These are phyloP conservation scores for Nakazawaea populi DNA, from an alignment of 805 yeast species.

Conservation along the genomic window DNA sequence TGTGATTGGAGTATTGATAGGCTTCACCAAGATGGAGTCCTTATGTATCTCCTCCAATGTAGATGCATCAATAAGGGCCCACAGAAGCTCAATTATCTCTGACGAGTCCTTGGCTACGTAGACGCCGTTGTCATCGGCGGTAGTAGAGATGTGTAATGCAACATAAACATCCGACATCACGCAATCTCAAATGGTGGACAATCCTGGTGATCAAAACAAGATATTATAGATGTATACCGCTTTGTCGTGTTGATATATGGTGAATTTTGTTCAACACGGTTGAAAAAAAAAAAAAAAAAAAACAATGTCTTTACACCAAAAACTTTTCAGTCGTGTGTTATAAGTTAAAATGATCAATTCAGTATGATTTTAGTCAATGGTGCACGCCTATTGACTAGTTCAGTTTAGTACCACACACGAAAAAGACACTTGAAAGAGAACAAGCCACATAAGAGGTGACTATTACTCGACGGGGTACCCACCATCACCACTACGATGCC, in stretches of 20 bases:
- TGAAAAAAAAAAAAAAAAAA: too few relatives aligned
- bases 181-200: not conserved
- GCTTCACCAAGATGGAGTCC: constrained; percentile 49
- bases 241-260: not conserved
- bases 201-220: not conserved
- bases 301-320: too few relatives aligned
- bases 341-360: too few relatives aligned
- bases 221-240: too few relatives aligned
- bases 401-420: too few relatives aligned
- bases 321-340: too few relatives aligned
- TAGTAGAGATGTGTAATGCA: constrained; percentile 55
- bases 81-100: constrained; percentile 62
- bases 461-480: too few relatives aligned
- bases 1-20: constrained; percentile 62
- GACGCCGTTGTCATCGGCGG: constrained; percentile 59
- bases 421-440: too few relatives aligned
- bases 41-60: constrained; percentile 35
- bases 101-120: constrained; percentile 61
- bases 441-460: too few relatives aligned
- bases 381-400: too few relatives aligned
- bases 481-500: not conserved
- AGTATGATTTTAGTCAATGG: too few relatives aligned
- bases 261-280: not conserved
- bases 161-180: constrained; percentile 51
- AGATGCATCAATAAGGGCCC: constrained; percentile 55